Evolutionary conservation across 352 stramenopile genomes (phyloP).

Genomic region (Phytophthora uliginosa): DNA sequence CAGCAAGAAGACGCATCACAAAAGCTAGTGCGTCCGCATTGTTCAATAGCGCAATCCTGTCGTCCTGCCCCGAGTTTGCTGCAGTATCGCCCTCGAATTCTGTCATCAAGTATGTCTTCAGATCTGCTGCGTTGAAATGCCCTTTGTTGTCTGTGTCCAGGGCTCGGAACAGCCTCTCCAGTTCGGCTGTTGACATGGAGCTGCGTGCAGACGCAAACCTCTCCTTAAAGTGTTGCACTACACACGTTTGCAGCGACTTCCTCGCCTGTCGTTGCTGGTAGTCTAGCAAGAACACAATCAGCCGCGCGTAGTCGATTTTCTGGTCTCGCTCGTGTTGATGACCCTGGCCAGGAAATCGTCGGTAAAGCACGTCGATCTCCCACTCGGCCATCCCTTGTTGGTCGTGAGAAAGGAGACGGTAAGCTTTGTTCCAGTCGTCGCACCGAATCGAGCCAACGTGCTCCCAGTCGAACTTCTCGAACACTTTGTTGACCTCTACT

Average conservation of each 20-base stretch:
- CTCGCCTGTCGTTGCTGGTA: slow-evolving; percentile 39
- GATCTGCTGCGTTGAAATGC: slow-evolving; percentile 51
- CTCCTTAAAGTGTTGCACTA: slow-evolving; percentile 36
- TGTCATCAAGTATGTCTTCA: slow-evolving; percentile 30
- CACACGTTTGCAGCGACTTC: slow-evolving; percentile 27
- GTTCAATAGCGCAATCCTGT: slow-evolving; percentile 12
- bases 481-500: slow-evolving; percentile 51
- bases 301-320: slow-evolving; percentile 55
- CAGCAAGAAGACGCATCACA: slow-evolving; percentile 26
- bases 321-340: not conserved
- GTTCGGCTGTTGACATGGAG: slow-evolving; percentile 34
- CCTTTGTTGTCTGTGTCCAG: slow-evolving; percentile 56
- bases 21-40: slow-evolving; percentile 27
- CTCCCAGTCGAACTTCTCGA: slow-evolving; percentile 65
- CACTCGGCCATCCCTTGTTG: slow-evolving; percentile 39
- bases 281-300: slow-evolving; percentile 65
- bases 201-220: slow-evolving; percentile 14
- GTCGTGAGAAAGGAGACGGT: slow-evolving; percentile 32
- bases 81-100: not conserved
- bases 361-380: slow-evolving; percentile 51
- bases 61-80: not conserved
- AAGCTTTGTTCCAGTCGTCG: slow-evolving; percentile 63
- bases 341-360: slow-evolving; percentile 38
- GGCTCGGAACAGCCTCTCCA: slow-evolving; percentile 44
- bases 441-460: slow-evolving; percentile 41